Evolutionary conservation across 2,329 filamentous ascomycete genomes (phyloP).

Genomic region (Saccharata proteae): DNA sequence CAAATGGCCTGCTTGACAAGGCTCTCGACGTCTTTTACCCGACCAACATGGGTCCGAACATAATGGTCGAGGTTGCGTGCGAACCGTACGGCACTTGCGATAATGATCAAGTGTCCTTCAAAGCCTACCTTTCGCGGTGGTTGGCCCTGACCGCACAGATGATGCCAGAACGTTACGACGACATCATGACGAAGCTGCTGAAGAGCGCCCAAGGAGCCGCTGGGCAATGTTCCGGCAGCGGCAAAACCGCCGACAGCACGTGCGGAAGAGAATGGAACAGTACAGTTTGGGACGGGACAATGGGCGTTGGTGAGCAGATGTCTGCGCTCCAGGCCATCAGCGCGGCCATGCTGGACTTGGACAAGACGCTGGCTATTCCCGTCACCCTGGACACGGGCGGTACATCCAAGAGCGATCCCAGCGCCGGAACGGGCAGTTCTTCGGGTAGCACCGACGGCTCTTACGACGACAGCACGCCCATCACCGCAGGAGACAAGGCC

Average conservation of each 20-base stretch:
- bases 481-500: constrained; percentile 28
- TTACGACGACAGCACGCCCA: constrained; percentile 12
- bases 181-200: constrained; percentile 46
- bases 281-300: constrained; percentile 38
- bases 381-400: constrained; percentile 39
- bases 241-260: constrained; percentile 34
- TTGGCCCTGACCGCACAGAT: constrained; percentile 48
- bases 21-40: constrained; percentile 38
- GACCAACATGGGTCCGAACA: constrained; percentile 41
- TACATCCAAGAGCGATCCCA: constrained; percentile 34
- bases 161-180: constrained; percentile 45
- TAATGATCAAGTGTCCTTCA: constrained; percentile 61
- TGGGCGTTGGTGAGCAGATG: constrained; percentile 42
- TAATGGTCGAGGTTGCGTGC: constrained; percentile 57
- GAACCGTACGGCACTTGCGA: constrained; percentile 50
- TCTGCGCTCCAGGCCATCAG: constrained; percentile 36
- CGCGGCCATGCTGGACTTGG: constrained; percentile 29
- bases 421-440: constrained; percentile 19
- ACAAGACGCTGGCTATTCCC: constrained; percentile 22
- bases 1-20: constrained; percentile 39
- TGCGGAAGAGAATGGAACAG: constrained; percentile 55
- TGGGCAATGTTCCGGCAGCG: constrained; percentile 50
- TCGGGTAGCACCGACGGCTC: constrained; percentile 4
- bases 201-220: constrained; percentile 49
- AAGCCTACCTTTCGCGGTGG: constrained; percentile 58